phyloP scores from a whole-genome alignment of 805 yeast species.

The Ascoidea rubescens region DNA sequence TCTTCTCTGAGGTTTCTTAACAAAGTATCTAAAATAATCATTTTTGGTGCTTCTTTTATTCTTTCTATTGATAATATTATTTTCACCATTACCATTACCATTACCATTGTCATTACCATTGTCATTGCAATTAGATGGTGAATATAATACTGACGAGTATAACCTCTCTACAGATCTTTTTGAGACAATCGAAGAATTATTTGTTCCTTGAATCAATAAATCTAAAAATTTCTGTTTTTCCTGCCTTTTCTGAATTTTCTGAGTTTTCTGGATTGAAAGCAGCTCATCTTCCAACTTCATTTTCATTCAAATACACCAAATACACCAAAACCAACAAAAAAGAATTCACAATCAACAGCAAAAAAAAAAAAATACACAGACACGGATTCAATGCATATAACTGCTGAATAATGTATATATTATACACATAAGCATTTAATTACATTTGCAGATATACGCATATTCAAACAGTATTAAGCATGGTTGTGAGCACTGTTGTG shows the following conservation, averaged over 20 bases:
- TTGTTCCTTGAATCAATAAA: constrained; percentile 69
- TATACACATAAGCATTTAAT: too few species aligned
- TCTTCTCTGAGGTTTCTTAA: constrained; percentile 48
- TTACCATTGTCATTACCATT: constrained; percentile 6
- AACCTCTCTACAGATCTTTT: constrained; percentile 66
- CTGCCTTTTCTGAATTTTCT: constrained; percentile 25
- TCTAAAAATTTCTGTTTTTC: constrained; percentile 40
- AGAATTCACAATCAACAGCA: too few species aligned
- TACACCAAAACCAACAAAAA: background rate
- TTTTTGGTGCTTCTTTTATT: constrained; percentile 13
- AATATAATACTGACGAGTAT: constrained; percentile 22
- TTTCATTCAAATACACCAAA: background rate
- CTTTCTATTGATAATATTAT: constrained; percentile 17
- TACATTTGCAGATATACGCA: too few species aligned
- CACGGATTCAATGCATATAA: too few species aligned
- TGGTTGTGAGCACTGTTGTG: too few species aligned
- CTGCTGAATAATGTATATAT: too few species aligned
- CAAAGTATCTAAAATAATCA: constrained; percentile 51
- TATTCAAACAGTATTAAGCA: too few species aligned
- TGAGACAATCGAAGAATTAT: constrained; percentile 72
- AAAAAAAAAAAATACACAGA: too few species aligned
- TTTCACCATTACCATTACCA: background rate
- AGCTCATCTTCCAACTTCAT: background rate
- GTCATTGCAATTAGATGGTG: constrained; percentile 13
- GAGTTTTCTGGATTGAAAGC: background rate